Evolutionary conservation across 176 grass and related monocot species (phyloP), one percentile per base, ranked within the genome.

Genomic region (Oryza nivara): DNA sequence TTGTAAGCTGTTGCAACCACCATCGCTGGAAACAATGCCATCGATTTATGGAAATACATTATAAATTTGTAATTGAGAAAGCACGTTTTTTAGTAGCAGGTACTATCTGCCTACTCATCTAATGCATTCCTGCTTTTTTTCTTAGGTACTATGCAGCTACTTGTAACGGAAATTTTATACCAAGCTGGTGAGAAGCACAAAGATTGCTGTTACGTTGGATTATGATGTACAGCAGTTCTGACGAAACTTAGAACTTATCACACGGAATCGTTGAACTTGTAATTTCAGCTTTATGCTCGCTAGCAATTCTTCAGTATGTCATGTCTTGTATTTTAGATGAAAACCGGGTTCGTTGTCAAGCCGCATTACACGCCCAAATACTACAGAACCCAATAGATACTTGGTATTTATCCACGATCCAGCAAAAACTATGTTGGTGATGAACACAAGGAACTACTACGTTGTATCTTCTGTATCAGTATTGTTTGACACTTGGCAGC

Each of bases 81-180:
- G 28, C 63, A 16, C 17, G 14, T 52, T 66, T 77, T 3, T 56
- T 83, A 3, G 9, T 80, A 54, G 14, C 14, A 26, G 68, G 26
- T 70, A 9, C 0, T 38, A 74, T 73, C 36, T 68, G 7, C 11
- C 67, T 76, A 81, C 43, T 72, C 23, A 76, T 81, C 54, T 41
- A 71, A 85, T 63, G 34, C 30, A 6, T 30, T 7, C 17, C 19
- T n/a, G 20, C 7, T 22, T 6, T 22, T 38, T 40, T 84, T 80
- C 71, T 47, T 61, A 43, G 19, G 56, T 45, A 28, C 43, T 77
- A 8, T 32, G 67, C 88, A 89, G 83, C 65, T 85, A 77, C 45
- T 9, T 14, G 65, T 36, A 34, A 77, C 52, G 34, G 58, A 67
- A 76, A 51, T 35, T 82, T 25, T 11, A 23, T 70, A 54, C 46